phyloP scores from a whole-genome alignment of 495 filamentous ascomycete genomes.

The Extremus antarcticus region DNA sequence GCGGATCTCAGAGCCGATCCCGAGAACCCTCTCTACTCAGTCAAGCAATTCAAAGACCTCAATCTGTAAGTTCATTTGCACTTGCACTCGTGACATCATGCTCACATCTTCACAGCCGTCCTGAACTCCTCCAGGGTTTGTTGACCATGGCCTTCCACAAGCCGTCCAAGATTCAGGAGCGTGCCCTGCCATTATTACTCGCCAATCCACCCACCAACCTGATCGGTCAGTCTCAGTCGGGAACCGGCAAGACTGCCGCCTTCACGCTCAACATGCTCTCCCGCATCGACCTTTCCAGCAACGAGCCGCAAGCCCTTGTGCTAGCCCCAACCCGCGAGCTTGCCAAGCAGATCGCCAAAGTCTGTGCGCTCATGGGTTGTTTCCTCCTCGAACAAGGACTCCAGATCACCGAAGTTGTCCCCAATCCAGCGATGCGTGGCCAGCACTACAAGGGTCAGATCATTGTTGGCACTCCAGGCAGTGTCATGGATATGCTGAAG shows the following conservation, averaged over 20 bases:
- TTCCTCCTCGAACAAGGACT: constrained; percentile 48
- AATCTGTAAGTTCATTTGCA: constrained; percentile 49
- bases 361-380: constrained; percentile 68
- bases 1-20: constrained; percentile 78
- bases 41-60: constrained; percentile 74
- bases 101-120: constrained; percentile 9
- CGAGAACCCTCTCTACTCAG: constrained; percentile 77
- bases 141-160: constrained; percentile 79
- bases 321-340: constrained; percentile 91
- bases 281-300: constrained; percentile 59
- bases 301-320: constrained; percentile 74
- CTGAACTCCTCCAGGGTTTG: constrained; percentile 47
- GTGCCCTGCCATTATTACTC: constrained; percentile 78
- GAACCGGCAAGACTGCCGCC: constrained; percentile 96
- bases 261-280: constrained; percentile 86
- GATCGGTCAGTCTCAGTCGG: constrained; percentile 96
- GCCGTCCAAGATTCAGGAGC: constrained; percentile 94
- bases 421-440: constrained; percentile 53
- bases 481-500: constrained; percentile 75
- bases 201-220: constrained; percentile 74
- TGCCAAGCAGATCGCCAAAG: constrained; percentile 83
- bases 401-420: constrained; percentile 66
- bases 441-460: constrained; percentile 56
- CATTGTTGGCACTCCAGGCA: constrained; percentile 89
- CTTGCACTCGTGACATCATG: not conserved